Evolutionary conservation across 2,329 filamentous ascomycete species (phyloP), one percentile per base, ranked within the genome.

Genomic region (Fusarium nanum): DNA sequence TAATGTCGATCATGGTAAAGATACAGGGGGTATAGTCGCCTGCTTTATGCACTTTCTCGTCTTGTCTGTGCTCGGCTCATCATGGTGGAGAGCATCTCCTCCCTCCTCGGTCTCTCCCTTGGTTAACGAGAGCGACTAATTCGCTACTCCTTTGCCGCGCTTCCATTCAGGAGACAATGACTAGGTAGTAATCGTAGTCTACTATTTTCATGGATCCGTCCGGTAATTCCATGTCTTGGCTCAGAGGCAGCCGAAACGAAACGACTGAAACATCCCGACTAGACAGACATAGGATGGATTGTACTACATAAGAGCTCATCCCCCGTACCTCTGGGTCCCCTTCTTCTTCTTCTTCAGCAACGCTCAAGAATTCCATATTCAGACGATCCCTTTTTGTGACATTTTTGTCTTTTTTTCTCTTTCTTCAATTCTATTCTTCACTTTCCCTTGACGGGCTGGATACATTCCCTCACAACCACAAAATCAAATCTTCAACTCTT

Each of bases 301-400:
- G 47, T 59, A 71, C 64, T 64, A 67, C 62, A 73, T 73, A 75
- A 74, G 67, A 66, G 23, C 56, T 42, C 68, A 42, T 52, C 22
- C 49, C 68, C 65, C 64, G 50, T 37, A 65, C 71, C 60, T 67
- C 41, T 52, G 23, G 23, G 10, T 37, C 20, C 52, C 25, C 54
- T 52, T 28, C 54, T 52, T 58, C 42, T n/a, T 63, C 41, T 41
- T 69, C 50, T 47, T 56, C 71, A 73, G 72, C 62, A 74, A 62
- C 61, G 57, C 73, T 67, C 64, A 74, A 72, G 71, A 74, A 75
- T 70, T 72, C 59, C 41, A 56, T 71, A 55, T 71, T 56, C 56
- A 68, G 45, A 67, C 53, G 42, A 44, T 56, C 56, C 46, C 60
- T 60, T 65, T 63, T 55, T 56, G 34, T 52, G 23, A 59, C 49